phyloP scores from a whole-genome alignment of 768 basidiomycete species.

The Chalciporus piperatus region DNA sequence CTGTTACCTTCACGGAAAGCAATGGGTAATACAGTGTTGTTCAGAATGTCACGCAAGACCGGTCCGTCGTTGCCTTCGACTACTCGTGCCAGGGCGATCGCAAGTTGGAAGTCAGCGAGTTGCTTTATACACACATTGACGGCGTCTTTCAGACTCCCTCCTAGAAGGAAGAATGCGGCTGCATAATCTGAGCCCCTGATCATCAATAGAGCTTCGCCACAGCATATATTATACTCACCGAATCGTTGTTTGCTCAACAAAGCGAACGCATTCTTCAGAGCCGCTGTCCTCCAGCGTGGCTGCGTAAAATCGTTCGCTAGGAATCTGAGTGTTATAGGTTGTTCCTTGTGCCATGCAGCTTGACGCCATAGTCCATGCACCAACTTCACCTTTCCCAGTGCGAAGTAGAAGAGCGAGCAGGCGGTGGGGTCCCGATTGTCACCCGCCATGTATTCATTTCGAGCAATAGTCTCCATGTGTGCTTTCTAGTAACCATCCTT shows the following conservation, averaged over 20 bases:
- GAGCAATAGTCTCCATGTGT: slow-evolving; percentile 84
- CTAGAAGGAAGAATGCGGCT: slow-evolving; percentile 96
- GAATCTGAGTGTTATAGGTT: slow-evolving; percentile 86
- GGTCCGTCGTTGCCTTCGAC: slow-evolving; percentile 84
- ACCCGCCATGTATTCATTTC: slow-evolving; percentile 88
- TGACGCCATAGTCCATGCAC: slow-evolving; percentile 97
- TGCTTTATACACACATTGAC: slow-evolving; percentile 88
- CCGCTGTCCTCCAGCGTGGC: slow-evolving; percentile 86
- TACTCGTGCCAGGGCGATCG: slow-evolving; percentile 80
- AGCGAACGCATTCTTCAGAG: slow-evolving; percentile 94
- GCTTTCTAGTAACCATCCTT: slow-evolving; percentile 49
- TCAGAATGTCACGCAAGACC: slow-evolving; percentile 66
- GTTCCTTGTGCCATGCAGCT: slow-evolving; percentile 90
- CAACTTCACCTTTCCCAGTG: slow-evolving; percentile 86
- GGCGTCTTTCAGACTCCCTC: slow-evolving; percentile 84
- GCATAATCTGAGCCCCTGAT: slow-evolving; percentile 73
- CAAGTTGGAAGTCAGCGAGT: slow-evolving; percentile 86
- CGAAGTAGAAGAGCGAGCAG: slow-evolving; percentile 93
- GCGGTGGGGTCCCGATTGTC: slow-evolving; percentile 85
- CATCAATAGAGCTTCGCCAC: slow-evolving; percentile 3
- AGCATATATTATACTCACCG: slow-evolving; percentile 49
- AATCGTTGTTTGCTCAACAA: slow-evolving; percentile 88
- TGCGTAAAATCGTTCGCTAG: slow-evolving; percentile 84
- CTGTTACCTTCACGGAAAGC: slow-evolving; percentile 88
- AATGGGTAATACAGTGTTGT: slow-evolving; percentile 72